These are phyloP conservation scores for Rhodotorula sp. DNA, from an alignment of 1,284 basidiomycete species.

Conservation along the genomic window DNA sequence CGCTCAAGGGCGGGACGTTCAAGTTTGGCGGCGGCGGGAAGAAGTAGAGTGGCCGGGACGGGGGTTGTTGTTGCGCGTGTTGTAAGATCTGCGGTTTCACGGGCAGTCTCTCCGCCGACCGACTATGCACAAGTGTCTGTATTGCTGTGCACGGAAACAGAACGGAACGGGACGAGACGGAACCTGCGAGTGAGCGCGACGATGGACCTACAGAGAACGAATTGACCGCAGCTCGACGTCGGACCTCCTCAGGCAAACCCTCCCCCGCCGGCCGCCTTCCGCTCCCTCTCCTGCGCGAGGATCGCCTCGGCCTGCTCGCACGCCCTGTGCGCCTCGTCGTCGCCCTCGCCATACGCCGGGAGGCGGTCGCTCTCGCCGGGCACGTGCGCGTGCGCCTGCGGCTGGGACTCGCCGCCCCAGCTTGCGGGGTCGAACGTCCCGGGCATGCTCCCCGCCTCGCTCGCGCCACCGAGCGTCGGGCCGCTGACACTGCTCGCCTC, in stretches of 20 bases:
- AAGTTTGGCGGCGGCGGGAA: slow-evolving; percentile 25
- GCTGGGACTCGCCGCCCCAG: slow-evolving; percentile 3
- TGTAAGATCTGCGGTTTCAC: background rate
- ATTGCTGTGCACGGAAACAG: too few relatives aligned
- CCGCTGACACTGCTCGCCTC: background rate
- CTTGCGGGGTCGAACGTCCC: slow-evolving; percentile 13
- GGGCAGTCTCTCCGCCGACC: background rate
- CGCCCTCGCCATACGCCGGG: slow-evolving; percentile 28
- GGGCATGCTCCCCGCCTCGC: background rate
- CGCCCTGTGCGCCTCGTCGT: slow-evolving; percentile 21
- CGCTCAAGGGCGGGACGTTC: slow-evolving; percentile 36
- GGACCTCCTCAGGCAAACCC: background rate
- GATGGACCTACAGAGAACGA: background rate
- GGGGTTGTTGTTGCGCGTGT: background rate
- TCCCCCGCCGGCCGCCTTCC: slow-evolving; percentile 4
- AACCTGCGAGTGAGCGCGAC: background rate
- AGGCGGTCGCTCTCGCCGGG: background rate
- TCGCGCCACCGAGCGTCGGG: background rate
- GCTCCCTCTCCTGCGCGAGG: slow-evolving; percentile 27
- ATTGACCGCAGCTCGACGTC: too few relatives aligned
- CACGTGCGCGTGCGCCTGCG: too few relatives aligned
- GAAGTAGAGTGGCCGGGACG: background rate
- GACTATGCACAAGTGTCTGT: background rate
- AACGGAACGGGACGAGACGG: too few relatives aligned
- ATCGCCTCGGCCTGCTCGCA: slow-evolving; percentile 27